These are phyloP conservation scores for Diaporthe sp. DNA, from an alignment of 2,329 filamentous ascomycete species.

Conservation along the genomic window DNA sequence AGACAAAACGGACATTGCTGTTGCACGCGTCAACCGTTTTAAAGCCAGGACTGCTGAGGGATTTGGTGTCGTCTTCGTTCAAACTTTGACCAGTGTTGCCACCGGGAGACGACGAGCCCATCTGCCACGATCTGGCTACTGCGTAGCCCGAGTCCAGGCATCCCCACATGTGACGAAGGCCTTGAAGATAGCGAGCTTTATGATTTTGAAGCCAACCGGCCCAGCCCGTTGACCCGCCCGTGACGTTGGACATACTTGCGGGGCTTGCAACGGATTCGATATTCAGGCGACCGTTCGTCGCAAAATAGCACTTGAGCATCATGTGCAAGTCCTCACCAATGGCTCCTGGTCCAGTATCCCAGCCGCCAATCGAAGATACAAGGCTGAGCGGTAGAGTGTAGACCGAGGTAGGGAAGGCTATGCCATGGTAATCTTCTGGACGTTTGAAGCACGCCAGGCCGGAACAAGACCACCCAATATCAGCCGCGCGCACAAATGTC, in stretches of 20 bases:
- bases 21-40: not conserved
- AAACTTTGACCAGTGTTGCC: not conserved
- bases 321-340: constrained; percentile 28
- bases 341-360: constrained; percentile 26
- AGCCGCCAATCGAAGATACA: constrained; percentile 9
- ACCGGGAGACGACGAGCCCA: not conserved
- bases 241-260: constrained; percentile 23
- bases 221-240: not conserved
- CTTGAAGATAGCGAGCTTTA: constrained; percentile 24
- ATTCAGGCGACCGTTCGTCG: not conserved
- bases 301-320: constrained; percentile 35
- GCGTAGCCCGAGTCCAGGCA: constrained; percentile 20
- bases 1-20: not conserved
- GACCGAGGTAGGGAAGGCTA: constrained; percentile 22
- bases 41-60: not conserved
- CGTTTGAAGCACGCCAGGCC: constrained; percentile 22
- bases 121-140: not conserved
- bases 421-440: not conserved
- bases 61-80: not conserved
- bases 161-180: constrained; percentile 32
- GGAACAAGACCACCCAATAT: constrained; percentile 15
- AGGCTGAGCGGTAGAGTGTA: constrained; percentile 25
- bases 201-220: constrained; percentile 6
- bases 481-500: not conserved
- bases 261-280: constrained; percentile 27